Base-by-base conservation (phyloP, 257 asterid species). In the Datura wrightii region DNA sequence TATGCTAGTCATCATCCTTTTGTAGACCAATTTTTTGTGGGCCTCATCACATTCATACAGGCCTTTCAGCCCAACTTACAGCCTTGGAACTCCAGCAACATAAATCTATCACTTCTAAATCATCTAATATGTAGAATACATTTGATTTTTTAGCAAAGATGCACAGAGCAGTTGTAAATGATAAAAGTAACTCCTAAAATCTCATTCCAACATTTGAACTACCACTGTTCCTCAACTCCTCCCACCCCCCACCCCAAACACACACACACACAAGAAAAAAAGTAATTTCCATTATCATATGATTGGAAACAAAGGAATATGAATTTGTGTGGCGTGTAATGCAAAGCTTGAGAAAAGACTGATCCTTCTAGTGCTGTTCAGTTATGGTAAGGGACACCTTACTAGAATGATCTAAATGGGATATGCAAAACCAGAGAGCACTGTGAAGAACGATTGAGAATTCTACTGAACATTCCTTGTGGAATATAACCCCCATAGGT, bases 341-440 rank as follows among this genome's bases (percentile, higher is more conserved):
- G n/a, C 18, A 74, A 74, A 74, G 15, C 80, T 42, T 48, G 48
- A 74, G 59, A 74, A 74, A 74, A 74, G 80, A 74, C 80, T 11
- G 80, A 74, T 48, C 59, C 80, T 72, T 46, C n/a, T 11, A 19
- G 42, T 6, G 19, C 13, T 74, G 80, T 19, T 48, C 42, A 74
- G 80, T 24, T 44, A 52, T 19, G 58, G 56, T 13, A 48, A 48
- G 80, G 59, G 80, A 74, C 42, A 39, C 42, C n/a, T 19, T 10
- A 3, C 18, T 13, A 58, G 24, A 58, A 18, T 5, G 63, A 58
- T 15, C 63, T 18, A 58, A 18, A 8, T 18, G 24, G 24, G 18
- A 58, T 58, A 58, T 58, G 8, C 3, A 19, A 58, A 58, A 58
- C 18, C 5, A 13, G 56, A 71, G 80, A 74, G 59, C 59, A 55